Evolutionary conservation across 2,329 filamentous ascomycete genomes (phyloP), one percentile per base, ranked within the genome.

Genomic region (Helotiales sp.): DNA sequence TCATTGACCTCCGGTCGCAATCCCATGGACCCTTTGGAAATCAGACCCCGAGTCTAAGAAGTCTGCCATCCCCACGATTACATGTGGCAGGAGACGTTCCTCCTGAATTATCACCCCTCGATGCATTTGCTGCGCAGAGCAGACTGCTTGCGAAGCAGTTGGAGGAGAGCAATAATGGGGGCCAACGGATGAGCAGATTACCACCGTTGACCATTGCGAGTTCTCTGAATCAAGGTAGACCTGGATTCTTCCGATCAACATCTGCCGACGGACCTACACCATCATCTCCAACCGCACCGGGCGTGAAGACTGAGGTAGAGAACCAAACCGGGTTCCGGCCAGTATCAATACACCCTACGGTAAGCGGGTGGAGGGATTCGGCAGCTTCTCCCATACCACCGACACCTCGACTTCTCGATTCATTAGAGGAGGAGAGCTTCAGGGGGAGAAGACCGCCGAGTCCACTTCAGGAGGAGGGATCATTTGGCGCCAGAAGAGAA

Each of bases 51-150:
- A 67, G 65, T 7, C 66, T 67, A 24, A 58, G 69, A 55, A 56
- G 60, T 31, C 57, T 67, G 6, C 65, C 66, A 30, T 92, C 89
- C n/a, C 89, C 89, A 40, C 86, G 89, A 61, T 77, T 91, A 58
- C 88, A 92, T 73, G 81, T 90, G 57, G 88, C 89, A 57, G 90
- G 90, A 61, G 90, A 93, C 67, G 83, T 89, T 1, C 93, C 95
- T 19, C 95, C 95, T 5, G 90, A 95, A 52, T 81, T 98, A 56
- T 98, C 95, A 7, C 95, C 95, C 10, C 83, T 99, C 63, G 95
- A 99, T 80, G 93, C 93, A 48, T 96, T 99, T 71, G 93, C 93
- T 22, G 82, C 93, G 61, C 93, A 98, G 71, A 96, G 93, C 67
- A 88, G 93, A 57, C 77, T 96, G 67, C 82, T 99, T 52, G 92